These are phyloP conservation scores for Guyanaporus albipodus DNA, from an alignment of 768 basidiomycete genomes.

Conservation along the genomic window DNA sequence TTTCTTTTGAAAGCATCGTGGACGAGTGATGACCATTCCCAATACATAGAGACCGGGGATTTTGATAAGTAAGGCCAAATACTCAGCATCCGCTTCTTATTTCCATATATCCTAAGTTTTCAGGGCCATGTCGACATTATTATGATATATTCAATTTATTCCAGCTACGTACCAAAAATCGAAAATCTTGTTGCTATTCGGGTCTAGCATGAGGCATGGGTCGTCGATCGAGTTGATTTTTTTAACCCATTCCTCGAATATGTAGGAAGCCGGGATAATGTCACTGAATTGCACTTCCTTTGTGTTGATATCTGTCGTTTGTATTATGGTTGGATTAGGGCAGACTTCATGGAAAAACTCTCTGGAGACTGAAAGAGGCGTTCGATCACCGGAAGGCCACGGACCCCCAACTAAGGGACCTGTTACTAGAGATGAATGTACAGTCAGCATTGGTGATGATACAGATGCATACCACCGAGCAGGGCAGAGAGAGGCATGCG, in stretches of 20 bases:
- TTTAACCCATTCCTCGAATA: conserved; percentile 39
- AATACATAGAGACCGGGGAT: conserved; percentile 35
- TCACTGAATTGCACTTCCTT: conserved; percentile 27
- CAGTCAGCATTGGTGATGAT: not conserved
- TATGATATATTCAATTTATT: not conserved
- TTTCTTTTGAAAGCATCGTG: conserved; percentile 32
- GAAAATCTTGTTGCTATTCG: conserved; percentile 27
- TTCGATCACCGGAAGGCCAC: conserved; percentile 30
- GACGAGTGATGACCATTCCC: conserved; percentile 38
- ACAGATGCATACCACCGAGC: conserved; percentile 31
- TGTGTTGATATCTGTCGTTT: conserved; percentile 26
- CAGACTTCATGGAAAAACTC: conserved; percentile 42
- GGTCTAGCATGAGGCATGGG: conserved; percentile 37
- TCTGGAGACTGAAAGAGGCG: conserved; percentile 35
- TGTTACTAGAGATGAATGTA: conserved; percentile 7
- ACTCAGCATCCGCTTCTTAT: conserved; percentile 29
- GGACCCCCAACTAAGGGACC: conserved; percentile 42
- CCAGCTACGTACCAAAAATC: conserved; percentile 32
- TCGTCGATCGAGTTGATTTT: conserved; percentile 34
- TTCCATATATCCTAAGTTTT: conserved; percentile 34
- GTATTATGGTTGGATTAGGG: conserved; percentile 33
- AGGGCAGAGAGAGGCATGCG: conserved; percentile 40
- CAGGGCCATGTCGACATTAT: not conserved
- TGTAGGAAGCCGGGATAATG: conserved; percentile 22
- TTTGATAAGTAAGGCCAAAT: conserved; percentile 32